Conservation (phyloP, 164 flowering plant genomes). For the Paratinospora sagittata region DNA sequence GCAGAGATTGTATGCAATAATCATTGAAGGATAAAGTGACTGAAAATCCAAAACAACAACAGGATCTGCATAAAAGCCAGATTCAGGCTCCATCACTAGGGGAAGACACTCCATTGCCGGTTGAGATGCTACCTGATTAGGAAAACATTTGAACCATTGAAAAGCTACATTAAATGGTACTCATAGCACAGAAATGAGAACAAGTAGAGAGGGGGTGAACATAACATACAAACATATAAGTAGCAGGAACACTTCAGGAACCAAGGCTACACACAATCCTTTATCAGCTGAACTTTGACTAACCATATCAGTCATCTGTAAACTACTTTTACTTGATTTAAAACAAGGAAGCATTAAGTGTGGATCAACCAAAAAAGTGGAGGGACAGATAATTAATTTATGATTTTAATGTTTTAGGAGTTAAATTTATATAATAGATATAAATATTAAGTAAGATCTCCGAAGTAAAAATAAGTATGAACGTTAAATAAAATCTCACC, state of each 20-base stretch:
- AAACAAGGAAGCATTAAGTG: too few relatives aligned
- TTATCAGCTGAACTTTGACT: not conserved
- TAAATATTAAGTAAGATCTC: too few relatives aligned
- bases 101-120: conserved; percentile 99
- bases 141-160: too few relatives aligned
- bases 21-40: conserved; percentile 97
- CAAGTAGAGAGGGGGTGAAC: not conserved
- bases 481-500: too few relatives aligned
- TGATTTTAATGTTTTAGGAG: too few relatives aligned
- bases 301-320: not conserved
- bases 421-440: too few relatives aligned
- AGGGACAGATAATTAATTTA: too few relatives aligned
- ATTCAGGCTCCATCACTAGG: conserved; percentile 98
- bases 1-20: conserved; percentile 95
- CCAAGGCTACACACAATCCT: too few relatives aligned
- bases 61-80: conserved; percentile 92
- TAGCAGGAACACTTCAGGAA: not conserved
- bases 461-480: too few relatives aligned
- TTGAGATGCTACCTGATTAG: conserved; percentile 77
- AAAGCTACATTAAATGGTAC: not conserved
- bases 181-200: not conserved
- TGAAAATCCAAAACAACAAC: conserved; percentile 96
- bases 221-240: not conserved
- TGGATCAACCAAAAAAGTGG: too few relatives aligned
- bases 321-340: too few relatives aligned